A percentile compares a stretch with the other conserved stretches of the same genome.
These are phyloP conservation scores for Oryza officinalis DNA, from an alignment of 176 grass and related monocot species.

Conservation along the genomic window DNA sequence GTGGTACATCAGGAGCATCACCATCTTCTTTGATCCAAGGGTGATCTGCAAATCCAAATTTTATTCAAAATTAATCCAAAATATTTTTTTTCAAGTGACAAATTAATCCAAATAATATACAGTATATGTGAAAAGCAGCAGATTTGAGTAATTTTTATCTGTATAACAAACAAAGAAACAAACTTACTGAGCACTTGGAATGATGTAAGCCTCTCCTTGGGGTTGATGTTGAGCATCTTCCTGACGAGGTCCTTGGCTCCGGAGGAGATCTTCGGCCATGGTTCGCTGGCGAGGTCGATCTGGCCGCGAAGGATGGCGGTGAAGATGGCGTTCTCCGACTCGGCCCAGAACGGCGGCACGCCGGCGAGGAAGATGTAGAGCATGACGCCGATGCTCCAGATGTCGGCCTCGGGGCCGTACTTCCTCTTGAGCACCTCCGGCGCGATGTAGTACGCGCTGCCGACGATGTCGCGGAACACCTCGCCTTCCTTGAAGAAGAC, in stretches of 20 bases:
- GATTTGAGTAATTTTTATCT: neutral
- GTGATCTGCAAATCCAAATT: conserved; percentile 52
- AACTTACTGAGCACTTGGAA: conserved; percentile 79
- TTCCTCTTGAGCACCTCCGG: conserved; percentile 79
- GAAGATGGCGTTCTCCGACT: conserved; percentile 77
- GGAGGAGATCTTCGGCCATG: conserved; percentile 67
- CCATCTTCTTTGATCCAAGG: conserved; percentile 98
- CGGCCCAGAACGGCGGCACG: conserved; percentile 85
- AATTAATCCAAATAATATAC: too few relatives aligned
- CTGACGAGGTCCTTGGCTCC: conserved; percentile 73
- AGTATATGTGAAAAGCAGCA: neutral
- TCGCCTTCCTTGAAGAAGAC: conserved; percentile 81
- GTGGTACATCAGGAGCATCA: conserved; percentile 70
- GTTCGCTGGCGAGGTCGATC: conserved; percentile 61
- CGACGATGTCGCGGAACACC: conserved; percentile 70
- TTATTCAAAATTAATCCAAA: neutral
- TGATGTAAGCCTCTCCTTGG: conserved; percentile 67
- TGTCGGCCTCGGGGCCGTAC: conserved; percentile 73
- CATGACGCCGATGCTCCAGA: conserved; percentile 87
- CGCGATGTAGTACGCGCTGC: conserved; percentile 87
- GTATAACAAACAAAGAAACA: neutral
- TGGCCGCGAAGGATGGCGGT: conserved; percentile 66
- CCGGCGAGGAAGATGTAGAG: conserved; percentile 90
- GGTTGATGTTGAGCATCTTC: conserved; percentile 77
- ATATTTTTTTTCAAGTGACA: too few relatives aligned